phyloP scores from a whole-genome alignment of 192 early-diverging fungal genomes.

The Coemansia guatemalensis region DNA sequence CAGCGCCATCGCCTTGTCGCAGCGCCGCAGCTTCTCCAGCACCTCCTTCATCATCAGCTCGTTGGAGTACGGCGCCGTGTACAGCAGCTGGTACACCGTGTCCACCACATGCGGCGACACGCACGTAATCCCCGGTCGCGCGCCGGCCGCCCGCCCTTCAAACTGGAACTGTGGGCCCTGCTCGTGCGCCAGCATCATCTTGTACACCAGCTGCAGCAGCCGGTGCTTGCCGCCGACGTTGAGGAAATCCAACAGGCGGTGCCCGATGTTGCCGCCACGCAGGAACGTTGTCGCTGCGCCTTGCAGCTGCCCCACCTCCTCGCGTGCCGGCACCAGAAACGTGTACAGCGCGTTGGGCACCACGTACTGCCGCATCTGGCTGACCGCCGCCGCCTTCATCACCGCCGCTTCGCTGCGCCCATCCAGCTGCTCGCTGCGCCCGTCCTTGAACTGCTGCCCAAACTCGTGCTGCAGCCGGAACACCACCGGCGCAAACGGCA shows the following conservation, averaged over 20 bases:
- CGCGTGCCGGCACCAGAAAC: slow-evolving; percentile 44
- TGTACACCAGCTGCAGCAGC: slow-evolving; percentile 66
- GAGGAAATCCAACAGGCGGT: slow-evolving; percentile 68
- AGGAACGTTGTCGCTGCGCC: slow-evolving; percentile 53
- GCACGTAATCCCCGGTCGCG: slow-evolving; percentile 55
- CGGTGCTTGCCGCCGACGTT: slow-evolving; percentile 68
- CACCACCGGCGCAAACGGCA: slow-evolving; percentile 57
- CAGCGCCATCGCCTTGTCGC: slow-evolving; percentile 63
- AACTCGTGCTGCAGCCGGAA: slow-evolving; percentile 43
- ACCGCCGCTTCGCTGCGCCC: slow-evolving; percentile 23
- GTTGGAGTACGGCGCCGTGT: slow-evolving; percentile 72
- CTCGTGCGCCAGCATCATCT: slow-evolving; percentile 71
- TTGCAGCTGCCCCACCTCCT: slow-evolving; percentile 37
- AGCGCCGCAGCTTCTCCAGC: slow-evolving; percentile 67
- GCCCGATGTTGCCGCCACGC: slow-evolving; percentile 63
- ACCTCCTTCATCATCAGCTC: slow-evolving; percentile 72
- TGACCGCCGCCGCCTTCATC: slow-evolving; percentile 49
- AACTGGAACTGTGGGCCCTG: slow-evolving; percentile 60
- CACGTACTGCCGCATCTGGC: slow-evolving; percentile 44
- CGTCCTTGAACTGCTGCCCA: slow-evolving; percentile 42
- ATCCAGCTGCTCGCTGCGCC: slow-evolving; percentile 31
- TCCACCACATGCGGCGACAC: slow-evolving; percentile 74
- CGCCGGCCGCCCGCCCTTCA: slow-evolving; percentile 48
- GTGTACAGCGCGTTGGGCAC: slow-evolving; percentile 51
- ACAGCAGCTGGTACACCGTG: slow-evolving; percentile 74